Base-by-base conservation (phyloP, 371 early-diverging fungal species). In the Fennellomyces sp. region DNA sequence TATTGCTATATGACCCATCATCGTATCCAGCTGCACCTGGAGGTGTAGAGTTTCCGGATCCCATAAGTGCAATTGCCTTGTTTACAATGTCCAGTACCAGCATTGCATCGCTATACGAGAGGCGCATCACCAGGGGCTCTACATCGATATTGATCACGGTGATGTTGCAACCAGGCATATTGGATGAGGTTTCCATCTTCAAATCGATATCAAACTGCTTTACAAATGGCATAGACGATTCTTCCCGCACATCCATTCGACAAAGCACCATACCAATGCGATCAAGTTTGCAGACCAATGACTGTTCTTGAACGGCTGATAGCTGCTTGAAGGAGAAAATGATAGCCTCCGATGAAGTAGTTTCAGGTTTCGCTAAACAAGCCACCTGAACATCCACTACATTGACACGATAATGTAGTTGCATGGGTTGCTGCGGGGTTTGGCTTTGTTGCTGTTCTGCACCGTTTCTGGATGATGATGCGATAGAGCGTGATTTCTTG, bases 181-280 rank as follows among this genome's bases (percentile, higher is more conserved):
- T 72, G 0, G 78, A 64, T 1, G 77, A 60, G 13, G 54, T 81
- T 52, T 93, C 90, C 81, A 93, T 81, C 0, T 81, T 79, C 12
- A 91, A 41, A 1, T 82, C 78, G 12, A 93, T 65, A 41, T 91
- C 88, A 66, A 95, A 92, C 41, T 89, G 86, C 53, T 97, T 91
- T 49, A 97, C 87, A 56, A 97, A 90, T 8, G 88, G 87, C 55
- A 95, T 65, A 1, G 82, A 69, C 0, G 95, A 93, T 38, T 90
- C 89, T 5, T 82, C 80, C 13, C 87, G 69, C 41, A 82, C 78
- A 66, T 94, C 89, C 90, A 97, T 94, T 23, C 86, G 86, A 78
- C 97, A 97, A 47, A 98, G 76, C 15, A 89, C 81, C 87, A 97
- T 92, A 27, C 94, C 91, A 38, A 96, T 82, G 27, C 92, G 85